A percentile compares a stretch with the other conserved stretches of the same genome.
phyloP scores from a whole-genome alignment of 2,329 filamentous ascomycete species.

The Cordyceps tenuipes region DNA sequence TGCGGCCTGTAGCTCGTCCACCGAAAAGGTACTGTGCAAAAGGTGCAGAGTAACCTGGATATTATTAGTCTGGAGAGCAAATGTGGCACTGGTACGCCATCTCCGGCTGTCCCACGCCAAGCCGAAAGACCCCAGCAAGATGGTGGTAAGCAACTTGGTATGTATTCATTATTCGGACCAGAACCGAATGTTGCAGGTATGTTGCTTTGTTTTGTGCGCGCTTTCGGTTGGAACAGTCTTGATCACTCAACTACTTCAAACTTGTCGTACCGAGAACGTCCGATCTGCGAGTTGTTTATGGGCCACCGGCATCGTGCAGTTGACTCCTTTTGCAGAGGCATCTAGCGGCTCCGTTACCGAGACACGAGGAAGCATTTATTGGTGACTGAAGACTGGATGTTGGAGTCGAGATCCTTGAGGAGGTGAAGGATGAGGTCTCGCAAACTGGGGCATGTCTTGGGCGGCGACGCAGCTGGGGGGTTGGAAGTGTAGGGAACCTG shows the following conservation, averaged over 20 bases:
- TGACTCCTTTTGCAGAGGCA: not conserved
- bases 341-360: not conserved
- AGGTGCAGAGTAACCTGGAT: not conserved
- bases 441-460: constrained; percentile 7
- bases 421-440: not conserved
- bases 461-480: not conserved
- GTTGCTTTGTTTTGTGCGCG: too few species aligned
- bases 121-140: not conserved
- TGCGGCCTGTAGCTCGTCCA: not conserved
- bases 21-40: not conserved
- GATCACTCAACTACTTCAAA: too few species aligned
- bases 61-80: not conserved
- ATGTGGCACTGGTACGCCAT: not conserved
- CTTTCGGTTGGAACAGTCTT: too few species aligned
- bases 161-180: too few species aligned
- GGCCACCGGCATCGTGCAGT: not conserved
- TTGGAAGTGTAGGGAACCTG: not conserved
- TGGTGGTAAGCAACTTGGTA: not conserved
- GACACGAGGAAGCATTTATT: not conserved
- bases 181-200: too few species aligned
- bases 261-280: not conserved
- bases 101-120: not conserved
- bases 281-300: not conserved
- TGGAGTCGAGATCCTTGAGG: not conserved
- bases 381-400: not conserved